phyloP scores from a whole-genome alignment of 148 eudicot genomes.

The Rheum nobile region DNA sequence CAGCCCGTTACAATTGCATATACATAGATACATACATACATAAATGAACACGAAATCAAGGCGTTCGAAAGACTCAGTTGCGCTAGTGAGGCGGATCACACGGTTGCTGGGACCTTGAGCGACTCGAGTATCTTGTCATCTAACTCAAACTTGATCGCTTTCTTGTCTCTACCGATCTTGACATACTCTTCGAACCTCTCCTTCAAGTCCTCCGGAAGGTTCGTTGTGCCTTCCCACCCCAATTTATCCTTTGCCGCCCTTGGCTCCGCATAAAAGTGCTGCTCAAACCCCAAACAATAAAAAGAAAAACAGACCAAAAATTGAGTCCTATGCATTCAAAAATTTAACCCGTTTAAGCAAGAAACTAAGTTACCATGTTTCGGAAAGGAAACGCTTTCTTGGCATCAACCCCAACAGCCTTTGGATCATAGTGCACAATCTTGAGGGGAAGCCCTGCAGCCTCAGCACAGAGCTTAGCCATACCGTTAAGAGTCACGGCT shows the following conservation, averaged over 20 bases:
- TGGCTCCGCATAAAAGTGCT: conserved; percentile 97
- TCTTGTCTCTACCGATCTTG: conserved; percentile 90
- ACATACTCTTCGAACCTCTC: conserved; percentile 86
- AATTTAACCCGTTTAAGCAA: too few relatives aligned
- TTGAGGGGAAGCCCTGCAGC: conserved; percentile 70
- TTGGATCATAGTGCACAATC: conserved; percentile 86
- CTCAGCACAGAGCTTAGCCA: conserved; percentile 83
- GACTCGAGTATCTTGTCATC: conserved; percentile 82
- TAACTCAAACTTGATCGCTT: conserved; percentile 52
- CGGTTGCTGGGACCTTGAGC: conserved; percentile 49
- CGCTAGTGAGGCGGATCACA: background rate
- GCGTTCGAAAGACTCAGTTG: background rate
- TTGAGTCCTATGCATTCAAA: background rate
- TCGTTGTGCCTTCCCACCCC: conserved; percentile 57
- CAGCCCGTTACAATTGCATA: background rate
- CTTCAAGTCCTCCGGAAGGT: conserved; percentile 71
- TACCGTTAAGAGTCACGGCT: conserved; percentile 85
- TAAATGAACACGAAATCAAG: background rate
- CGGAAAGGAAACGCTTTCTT: conserved; percentile 97
- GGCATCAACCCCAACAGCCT: conserved; percentile 74
- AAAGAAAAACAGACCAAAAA: too few relatives aligned
- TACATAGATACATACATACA: background rate
- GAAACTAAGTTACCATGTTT: conserved; percentile 56
- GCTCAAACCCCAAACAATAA: background rate
- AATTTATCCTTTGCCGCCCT: conserved; percentile 80